A percentile compares a stretch with the other conserved stretches of the same genome.
These are phyloP conservation scores for Phaeotremella skinneri DNA, from an alignment of 768 basidiomycete species.

Conservation along the genomic window DNA sequence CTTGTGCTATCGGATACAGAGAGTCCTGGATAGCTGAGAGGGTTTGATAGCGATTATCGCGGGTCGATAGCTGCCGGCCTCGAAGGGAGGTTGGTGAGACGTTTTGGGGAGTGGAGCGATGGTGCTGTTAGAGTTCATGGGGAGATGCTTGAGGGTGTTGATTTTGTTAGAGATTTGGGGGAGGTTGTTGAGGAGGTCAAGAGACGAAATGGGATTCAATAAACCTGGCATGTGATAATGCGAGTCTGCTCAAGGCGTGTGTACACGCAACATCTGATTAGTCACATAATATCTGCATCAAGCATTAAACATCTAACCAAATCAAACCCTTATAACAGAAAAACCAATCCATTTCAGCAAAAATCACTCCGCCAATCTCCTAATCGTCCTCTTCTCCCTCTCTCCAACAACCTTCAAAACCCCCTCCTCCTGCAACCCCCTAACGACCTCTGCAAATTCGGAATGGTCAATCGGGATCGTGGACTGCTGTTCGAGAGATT, in stretches of 20 bases:
- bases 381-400: constrained; percentile 75
- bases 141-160: constrained; percentile 28
- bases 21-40: neutral
- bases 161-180: constrained; percentile 22
- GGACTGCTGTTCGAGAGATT: constrained; percentile 75
- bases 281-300: too few relatives aligned
- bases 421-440: constrained; percentile 71
- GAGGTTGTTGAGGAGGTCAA: constrained; percentile 38
- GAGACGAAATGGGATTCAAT: constrained; percentile 17
- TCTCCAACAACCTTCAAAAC: constrained; percentile 81
- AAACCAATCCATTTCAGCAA: neutral
- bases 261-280: too few relatives aligned
- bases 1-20: neutral
- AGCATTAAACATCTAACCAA: neutral
- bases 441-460: constrained; percentile 65
- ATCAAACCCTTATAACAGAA: neutral
- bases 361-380: constrained; percentile 43
- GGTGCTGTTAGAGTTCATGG: constrained; percentile 33
- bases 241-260: too few relatives aligned
- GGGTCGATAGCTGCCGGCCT: constrained; percentile 37
- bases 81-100: constrained; percentile 40
- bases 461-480: constrained; percentile 71
- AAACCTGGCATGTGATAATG: too few relatives aligned
- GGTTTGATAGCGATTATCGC: constrained; percentile 36
- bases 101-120: constrained; percentile 45